These are phyloP conservation scores for Bremia lactucae DNA, from an alignment of 352 stramenopile genomes.

Conservation along the genomic window DNA sequence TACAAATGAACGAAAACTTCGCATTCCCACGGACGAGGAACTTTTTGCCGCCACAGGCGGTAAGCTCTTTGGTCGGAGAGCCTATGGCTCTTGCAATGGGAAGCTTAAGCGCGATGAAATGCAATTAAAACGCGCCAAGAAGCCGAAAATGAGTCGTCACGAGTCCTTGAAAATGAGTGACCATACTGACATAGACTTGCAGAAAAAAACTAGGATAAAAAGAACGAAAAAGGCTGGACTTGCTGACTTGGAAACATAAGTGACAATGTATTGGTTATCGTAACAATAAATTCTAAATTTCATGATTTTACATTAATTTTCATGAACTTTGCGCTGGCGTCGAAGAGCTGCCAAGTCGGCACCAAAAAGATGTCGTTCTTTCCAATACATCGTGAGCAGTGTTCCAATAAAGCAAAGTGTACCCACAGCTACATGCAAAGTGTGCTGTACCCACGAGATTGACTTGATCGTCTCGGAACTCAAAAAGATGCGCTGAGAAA, in stretches of 20 bases:
- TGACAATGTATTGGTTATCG: neutral
- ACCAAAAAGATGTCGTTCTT: slow-evolving; percentile 34
- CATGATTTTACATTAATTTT: slow-evolving; percentile 14
- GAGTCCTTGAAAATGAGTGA: too few relatives aligned
- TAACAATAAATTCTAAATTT: neutral
- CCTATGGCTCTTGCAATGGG: slow-evolving; percentile 80
- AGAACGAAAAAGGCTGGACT: too few relatives aligned
- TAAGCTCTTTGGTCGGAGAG: slow-evolving; percentile 91
- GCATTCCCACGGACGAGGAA: slow-evolving; percentile 89
- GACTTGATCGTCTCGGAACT: slow-evolving; percentile 7
- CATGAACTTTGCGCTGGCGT: slow-evolving; percentile 11
- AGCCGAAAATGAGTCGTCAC: too few relatives aligned
- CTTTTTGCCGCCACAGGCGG: slow-evolving; percentile 93
- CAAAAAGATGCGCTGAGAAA: slow-evolving; percentile 36
- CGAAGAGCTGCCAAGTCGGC: slow-evolving; percentile 24
- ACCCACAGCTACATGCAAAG: slow-evolving; percentile 36
- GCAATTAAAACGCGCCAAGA: slow-evolving; percentile 32
- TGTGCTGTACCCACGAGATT: slow-evolving; percentile 22
- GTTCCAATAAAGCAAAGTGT: slow-evolving; percentile 33
- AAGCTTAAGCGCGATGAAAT: slow-evolving; percentile 78
- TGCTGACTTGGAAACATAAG: too few relatives aligned
- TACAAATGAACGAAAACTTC: slow-evolving; percentile 36
- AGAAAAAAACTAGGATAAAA: too few relatives aligned
- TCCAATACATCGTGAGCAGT: slow-evolving; percentile 29
- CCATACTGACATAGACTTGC: too few relatives aligned